Percentiles rank a stretch among this genome's conserved stretches.
These are phyloP conservation scores for Collybiopsis confluens DNA, from an alignment of 768 basidiomycete species.

Conservation along the genomic window DNA sequence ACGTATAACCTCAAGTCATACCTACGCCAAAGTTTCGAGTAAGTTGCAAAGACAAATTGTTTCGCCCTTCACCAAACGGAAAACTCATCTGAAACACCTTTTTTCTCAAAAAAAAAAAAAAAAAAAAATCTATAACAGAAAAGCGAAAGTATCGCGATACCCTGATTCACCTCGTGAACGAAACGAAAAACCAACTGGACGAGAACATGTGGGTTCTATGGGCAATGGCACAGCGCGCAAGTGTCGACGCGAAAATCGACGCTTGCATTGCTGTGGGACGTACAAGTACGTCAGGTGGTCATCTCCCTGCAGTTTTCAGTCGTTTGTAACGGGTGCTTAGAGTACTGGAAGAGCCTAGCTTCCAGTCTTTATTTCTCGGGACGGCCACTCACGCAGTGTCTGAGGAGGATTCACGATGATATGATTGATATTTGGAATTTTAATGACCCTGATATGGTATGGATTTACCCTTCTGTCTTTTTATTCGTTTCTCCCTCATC, in stretches of 20 bases:
- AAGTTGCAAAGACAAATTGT: too few relatives aligned
- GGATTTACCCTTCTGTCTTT: background rate
- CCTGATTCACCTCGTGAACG: background rate
- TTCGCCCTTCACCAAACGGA: too few relatives aligned
- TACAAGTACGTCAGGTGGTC: background rate
- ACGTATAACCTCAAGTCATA: background rate
- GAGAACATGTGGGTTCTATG: constrained; percentile 9
- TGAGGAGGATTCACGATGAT: constrained; percentile 13
- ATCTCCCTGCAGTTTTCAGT: background rate
- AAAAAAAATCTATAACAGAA: too few relatives aligned
- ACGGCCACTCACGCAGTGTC: constrained; percentile 11
- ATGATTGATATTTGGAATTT: constrained; percentile 25
- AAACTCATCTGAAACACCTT: too few relatives aligned
- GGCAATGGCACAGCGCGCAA: constrained; percentile 11
- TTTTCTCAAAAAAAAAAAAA: too few relatives aligned
- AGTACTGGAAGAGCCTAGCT: constrained; percentile 11
- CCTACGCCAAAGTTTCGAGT: background rate
- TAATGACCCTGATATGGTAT: constrained; percentile 15
- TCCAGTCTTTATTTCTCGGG: constrained; percentile 17
- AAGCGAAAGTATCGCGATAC: background rate
- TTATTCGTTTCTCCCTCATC: too few relatives aligned
- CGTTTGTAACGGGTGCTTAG: background rate
- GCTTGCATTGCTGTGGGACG: constrained; percentile 10
- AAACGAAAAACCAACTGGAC: constrained; percentile 6
- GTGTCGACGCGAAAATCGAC: constrained; percentile 12